Evolutionary conservation across 2,329 filamentous ascomycete species (phyloP), one percentile per base, ranked within the genome.

Genomic region (Microdochium paspali): DNA sequence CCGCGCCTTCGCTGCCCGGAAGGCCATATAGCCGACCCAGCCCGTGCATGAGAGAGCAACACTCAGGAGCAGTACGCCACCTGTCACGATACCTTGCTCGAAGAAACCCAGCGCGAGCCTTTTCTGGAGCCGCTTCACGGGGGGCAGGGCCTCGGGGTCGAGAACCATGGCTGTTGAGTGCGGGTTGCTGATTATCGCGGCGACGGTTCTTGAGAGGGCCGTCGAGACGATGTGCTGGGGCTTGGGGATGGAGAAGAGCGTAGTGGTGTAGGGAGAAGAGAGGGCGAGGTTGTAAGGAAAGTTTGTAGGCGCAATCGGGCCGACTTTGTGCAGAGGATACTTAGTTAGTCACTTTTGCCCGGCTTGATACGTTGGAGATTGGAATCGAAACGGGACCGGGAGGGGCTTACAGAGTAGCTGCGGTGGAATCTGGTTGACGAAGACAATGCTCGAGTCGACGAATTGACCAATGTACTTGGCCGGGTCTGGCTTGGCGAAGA

Each of bases 401-500:
- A n/a, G n/a, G 3, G 63, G 68, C 2, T 64, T 67, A 39, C 69
- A 63, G 3, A 84, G 69, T 2, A 84, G 62, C 28, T 75, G 68
- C 2, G 64, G 51, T 0, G 80, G 79, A 6, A 84, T 68, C 46
- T 80, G 73, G 57, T 84, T 84, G 47, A 78, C 63, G 56, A 74
- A 76, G 0, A 73, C 72, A 1, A 71, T 57, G 12, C 72, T 63
- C 2, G 76, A 66, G 9, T 66, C 55, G 30, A 82, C 62, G 58
- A 77, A 80, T 52, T 83, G 76, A 7, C 69, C 66, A 4, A 84
- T 65, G 51, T 83, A 84, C 57, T 83, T 84, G 15, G 71, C 76
- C 2, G 72, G 63, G 2, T 64, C 51, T 0, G 71, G 64, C 21
- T 64, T 63, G 10, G 71, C 70, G 56, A 80, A 83, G 51, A 76